These are phyloP conservation scores for Dactylonectria macrodidyma DNA, from an alignment of 2,329 filamentous ascomycete species.

Conservation along the genomic window DNA sequence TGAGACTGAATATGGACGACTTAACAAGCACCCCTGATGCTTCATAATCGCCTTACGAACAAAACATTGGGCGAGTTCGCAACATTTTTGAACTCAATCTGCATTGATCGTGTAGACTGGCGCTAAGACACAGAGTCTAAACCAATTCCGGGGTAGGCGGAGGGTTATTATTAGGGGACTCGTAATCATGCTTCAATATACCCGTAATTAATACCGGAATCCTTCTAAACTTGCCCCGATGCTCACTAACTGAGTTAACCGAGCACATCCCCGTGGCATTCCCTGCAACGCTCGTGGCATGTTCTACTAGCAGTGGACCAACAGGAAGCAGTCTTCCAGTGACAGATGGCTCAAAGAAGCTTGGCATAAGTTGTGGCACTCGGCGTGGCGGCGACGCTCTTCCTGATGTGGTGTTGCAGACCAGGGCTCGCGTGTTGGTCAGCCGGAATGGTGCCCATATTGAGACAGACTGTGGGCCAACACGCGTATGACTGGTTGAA, in stretches of 20 bases:
- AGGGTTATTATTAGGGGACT: not conserved
- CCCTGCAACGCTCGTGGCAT: conserved; percentile 1
- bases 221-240: not conserved
- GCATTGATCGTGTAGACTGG: conserved; percentile 9
- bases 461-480: conserved; percentile 16
- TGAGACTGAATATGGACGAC: not conserved
- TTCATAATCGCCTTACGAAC: not conserved
- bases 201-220: not conserved
- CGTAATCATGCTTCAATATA: conserved; percentile 1
- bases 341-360: not conserved
- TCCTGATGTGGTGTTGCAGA: not conserved
- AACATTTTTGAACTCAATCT: conserved; percentile 16
- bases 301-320: too few relatives aligned
- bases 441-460: conserved; percentile 13
- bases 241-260: not conserved
- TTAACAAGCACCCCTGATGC: not conserved
- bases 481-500: conserved; percentile 7
- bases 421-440: conserved; percentile 1
- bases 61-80: not conserved
- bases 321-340: too few relatives aligned
- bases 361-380: not conserved
- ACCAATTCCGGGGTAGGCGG: not conserved
- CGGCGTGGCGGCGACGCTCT: conserved; percentile 1
- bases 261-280: not conserved
- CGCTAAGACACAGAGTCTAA: not conserved